Percentiles rank a stretch among this genome's conserved stretches.
phyloP scores from a whole-genome alignment of 768 basidiomycete genomes.

The Clavaria fumosa region DNA sequence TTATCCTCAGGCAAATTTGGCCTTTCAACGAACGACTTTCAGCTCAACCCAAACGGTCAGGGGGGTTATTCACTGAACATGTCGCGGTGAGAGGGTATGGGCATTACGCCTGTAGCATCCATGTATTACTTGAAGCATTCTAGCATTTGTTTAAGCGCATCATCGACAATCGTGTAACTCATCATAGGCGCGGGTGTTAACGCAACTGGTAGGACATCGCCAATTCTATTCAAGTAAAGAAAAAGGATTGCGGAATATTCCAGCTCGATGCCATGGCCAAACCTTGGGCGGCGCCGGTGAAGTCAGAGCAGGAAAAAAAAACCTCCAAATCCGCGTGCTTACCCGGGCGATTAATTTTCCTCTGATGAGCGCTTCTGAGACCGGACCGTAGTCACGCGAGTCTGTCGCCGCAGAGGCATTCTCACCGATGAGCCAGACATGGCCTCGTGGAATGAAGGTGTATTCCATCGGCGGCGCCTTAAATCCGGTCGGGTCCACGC shows the following conservation, averaged over 20 bases:
- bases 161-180: no score
- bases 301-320: background rate
- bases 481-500: conserved; percentile 71
- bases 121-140: no score
- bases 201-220: no score
- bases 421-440: conserved; percentile 87
- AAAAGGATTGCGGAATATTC: conserved; percentile 29
- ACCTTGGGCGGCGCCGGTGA: conserved; percentile 17
- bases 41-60: conserved; percentile 84
- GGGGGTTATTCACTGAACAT: conserved; percentile 97
- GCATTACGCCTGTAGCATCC: no score
- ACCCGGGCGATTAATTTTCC: conserved; percentile 56
- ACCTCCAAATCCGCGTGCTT: conserved; percentile 4
- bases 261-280: conserved; percentile 26
- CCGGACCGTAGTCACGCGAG: conserved; percentile 86
- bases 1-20: conserved; percentile 67
- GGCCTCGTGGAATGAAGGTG: conserved; percentile 66
- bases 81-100: conserved; percentile 32
- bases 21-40: conserved; percentile 90
- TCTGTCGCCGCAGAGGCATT: conserved; percentile 74
- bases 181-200: no score
- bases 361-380: conserved; percentile 65
- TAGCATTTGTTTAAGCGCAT: no score
- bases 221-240: no score
- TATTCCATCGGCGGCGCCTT: conserved; percentile 54